These are phyloP conservation scores for Luzula sylvatica DNA, from an alignment of 176 grass and related monocot genomes.

Conservation along the genomic window DNA sequence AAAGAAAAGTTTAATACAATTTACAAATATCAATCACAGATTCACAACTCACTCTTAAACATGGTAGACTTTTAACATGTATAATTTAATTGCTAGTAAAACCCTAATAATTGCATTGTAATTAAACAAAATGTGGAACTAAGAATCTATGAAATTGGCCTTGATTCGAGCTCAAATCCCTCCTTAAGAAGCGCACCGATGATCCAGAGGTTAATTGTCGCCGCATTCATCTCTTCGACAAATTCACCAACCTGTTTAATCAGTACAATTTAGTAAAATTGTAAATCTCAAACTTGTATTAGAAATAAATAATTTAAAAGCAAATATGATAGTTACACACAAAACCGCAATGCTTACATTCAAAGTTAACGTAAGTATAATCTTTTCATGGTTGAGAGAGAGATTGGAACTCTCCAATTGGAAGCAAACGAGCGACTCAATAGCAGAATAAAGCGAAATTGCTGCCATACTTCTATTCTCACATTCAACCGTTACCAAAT, in stretches of 20 bases:
- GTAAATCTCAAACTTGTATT: too few relatives aligned
- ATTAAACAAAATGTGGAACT: neutral
- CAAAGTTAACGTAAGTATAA: constrained; percentile 46
- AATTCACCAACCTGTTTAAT: constrained; percentile 9
- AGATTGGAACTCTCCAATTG: constrained; percentile 59
- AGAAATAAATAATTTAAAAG: too few relatives aligned
- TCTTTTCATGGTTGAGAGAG: constrained; percentile 24
- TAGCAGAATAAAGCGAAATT: constrained; percentile 46
- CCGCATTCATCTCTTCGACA: constrained; percentile 11
- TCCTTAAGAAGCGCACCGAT: constrained; percentile 8
- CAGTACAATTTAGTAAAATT: too few relatives aligned
- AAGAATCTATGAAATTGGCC: constrained; percentile 2
- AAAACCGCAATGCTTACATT: constrained; percentile 26
- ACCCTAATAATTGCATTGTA: too few relatives aligned
- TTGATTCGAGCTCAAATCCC: constrained; percentile 12
- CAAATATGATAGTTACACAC: too few relatives aligned
- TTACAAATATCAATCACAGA: too few relatives aligned
- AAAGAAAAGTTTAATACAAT: too few relatives aligned
- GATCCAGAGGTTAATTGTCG: constrained; percentile 5
- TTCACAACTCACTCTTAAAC: too few relatives aligned
- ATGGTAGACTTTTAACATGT: too few relatives aligned
- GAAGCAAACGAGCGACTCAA: constrained; percentile 56
- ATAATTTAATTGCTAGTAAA: too few relatives aligned
- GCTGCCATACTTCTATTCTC: constrained; percentile 29
- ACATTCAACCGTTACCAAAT: constrained; percentile 64